Conservation (phyloP, 805 yeast genomes). For the Naumovozyma castellii region DNA sequence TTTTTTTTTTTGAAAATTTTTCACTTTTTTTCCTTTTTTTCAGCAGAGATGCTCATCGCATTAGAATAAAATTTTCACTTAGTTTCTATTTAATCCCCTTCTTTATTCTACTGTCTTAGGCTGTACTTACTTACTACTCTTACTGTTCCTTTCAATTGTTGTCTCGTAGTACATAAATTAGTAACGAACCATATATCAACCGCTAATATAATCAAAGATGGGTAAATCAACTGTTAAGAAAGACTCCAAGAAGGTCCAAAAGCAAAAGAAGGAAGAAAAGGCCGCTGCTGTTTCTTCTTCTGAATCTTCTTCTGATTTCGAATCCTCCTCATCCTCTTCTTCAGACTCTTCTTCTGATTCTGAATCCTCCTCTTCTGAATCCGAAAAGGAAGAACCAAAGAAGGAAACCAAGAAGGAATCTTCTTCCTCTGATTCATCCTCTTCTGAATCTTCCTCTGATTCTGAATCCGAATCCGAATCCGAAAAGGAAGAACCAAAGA, state of each 20-base stretch:
- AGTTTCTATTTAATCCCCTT: not conserved
- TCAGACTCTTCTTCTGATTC: slow-evolving; percentile 35
- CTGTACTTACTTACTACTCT: not conserved
- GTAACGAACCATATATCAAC: not conserved
- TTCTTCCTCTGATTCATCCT: slow-evolving; percentile 4
- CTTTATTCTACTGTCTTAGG: not conserved
- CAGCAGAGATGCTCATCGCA: not conserved
- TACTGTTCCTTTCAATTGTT: not conserved
- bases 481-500: slow-evolving; percentile 27
- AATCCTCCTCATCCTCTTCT: slow-evolving; percentile 16
- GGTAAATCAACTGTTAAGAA: slow-evolving; percentile 24
- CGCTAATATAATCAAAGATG: slow-evolving; percentile 6
- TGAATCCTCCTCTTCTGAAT: slow-evolving; percentile 30
- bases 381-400: slow-evolving; percentile 15
- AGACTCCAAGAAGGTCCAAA: slow-evolving; percentile 19
- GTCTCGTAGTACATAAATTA: too few species aligned
- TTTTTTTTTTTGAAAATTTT: not conserved
- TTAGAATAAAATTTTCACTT: not conserved
- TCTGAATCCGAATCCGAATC: slow-evolving; percentile 17
- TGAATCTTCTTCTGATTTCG: slow-evolving; percentile 21
- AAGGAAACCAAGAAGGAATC: slow-evolving; percentile 11
- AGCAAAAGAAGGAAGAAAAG: slow-evolving; percentile 19
- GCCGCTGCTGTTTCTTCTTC: slow-evolving; percentile 13
- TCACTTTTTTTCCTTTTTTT: not conserved
- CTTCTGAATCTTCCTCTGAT: slow-evolving; percentile 4